phyloP scores from a whole-genome alignment of 2,329 filamentous ascomycete genomes.

The Cladosporium sp. region DNA sequence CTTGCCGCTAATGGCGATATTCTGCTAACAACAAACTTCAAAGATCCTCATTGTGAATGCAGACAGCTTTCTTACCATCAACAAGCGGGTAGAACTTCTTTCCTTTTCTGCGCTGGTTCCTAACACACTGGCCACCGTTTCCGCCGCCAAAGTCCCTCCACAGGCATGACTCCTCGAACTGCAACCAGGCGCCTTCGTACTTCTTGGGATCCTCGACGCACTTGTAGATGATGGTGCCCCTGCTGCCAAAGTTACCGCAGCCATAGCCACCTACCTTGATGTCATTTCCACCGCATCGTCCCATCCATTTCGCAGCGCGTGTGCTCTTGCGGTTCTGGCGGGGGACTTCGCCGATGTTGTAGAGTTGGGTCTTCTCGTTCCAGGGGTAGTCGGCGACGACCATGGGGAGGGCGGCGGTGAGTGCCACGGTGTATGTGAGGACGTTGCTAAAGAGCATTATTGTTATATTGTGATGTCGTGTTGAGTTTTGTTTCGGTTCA shows the following conservation, averaged over 20 bases:
- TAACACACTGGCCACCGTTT: slow-evolving; percentile 4
- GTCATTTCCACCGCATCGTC: neutral
- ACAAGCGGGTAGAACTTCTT: slow-evolving; percentile 4
- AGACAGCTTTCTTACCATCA: slow-evolving; percentile 2
- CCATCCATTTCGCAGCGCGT: neutral
- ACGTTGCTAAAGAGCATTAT: slow-evolving; percentile 1
- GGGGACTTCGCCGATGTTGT: neutral
- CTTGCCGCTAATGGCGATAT: no score
- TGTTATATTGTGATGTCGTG: neutral
- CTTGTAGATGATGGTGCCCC: slow-evolving; percentile 4
- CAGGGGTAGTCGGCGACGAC: neutral
- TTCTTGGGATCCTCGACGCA: neutral
- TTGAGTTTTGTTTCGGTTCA: neutral
- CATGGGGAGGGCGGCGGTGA: neutral
- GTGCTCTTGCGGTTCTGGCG: neutral
- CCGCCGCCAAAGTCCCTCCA: neutral
- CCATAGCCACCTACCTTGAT: neutral
- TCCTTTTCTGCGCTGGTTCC: slow-evolving; percentile 4
- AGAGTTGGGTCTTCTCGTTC: neutral
- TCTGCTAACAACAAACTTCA: no score
- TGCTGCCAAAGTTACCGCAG: slow-evolving; percentile 5
- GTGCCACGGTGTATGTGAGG: neutral
- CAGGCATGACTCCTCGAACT: neutral
- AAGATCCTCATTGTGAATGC: neutral
- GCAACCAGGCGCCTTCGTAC: neutral